Evolutionary conservation across 129 eudicot species (phyloP).

Genomic region (Dittrichia graveolens): DNA sequence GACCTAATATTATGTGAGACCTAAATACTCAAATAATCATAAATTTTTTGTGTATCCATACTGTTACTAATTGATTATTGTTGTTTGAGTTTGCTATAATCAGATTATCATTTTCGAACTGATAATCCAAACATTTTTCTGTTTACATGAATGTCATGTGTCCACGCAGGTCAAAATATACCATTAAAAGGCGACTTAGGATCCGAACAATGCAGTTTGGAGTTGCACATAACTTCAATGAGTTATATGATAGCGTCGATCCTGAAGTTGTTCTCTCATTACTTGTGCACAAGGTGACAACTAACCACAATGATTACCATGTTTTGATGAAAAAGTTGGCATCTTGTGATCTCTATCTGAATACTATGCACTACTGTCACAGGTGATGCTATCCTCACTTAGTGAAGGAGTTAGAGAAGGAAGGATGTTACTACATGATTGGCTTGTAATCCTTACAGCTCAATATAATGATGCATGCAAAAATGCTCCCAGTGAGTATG

Average conservation of each 20-base stretch:
- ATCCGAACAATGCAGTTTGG: constrained; percentile 80
- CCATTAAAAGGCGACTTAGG: constrained; percentile 84
- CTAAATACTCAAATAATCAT: not conserved
- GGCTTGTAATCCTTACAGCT: constrained; percentile 97
- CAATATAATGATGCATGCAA: constrained; percentile 83
- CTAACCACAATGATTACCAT: not conserved
- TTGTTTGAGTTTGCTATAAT: not conserved
- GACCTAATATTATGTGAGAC: not conserved
- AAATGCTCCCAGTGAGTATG: constrained; percentile 54
- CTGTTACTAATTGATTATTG: not conserved
- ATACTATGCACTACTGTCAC: constrained; percentile 22
- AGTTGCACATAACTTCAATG: constrained; percentile 80
- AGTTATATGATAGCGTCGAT: constrained; percentile 86
- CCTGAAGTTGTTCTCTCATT: constrained; percentile 92
- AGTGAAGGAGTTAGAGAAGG: constrained; percentile 95
- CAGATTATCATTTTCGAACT: not conserved
- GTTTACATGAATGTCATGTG: constrained; percentile 6
- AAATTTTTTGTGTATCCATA: not conserved
- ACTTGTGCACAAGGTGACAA: constrained; percentile 86
- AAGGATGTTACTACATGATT: constrained; percentile 83
- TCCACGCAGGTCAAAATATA: constrained; percentile 58
- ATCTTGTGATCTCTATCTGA: constrained; percentile 14
- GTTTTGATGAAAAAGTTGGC: constrained; percentile 15
- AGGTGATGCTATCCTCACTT: constrained; percentile 88
- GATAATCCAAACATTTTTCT: not conserved